phyloP scores from a whole-genome alignment of 2,329 filamentous ascomycete species.

The Thielaviopsis euricoi region DNA sequence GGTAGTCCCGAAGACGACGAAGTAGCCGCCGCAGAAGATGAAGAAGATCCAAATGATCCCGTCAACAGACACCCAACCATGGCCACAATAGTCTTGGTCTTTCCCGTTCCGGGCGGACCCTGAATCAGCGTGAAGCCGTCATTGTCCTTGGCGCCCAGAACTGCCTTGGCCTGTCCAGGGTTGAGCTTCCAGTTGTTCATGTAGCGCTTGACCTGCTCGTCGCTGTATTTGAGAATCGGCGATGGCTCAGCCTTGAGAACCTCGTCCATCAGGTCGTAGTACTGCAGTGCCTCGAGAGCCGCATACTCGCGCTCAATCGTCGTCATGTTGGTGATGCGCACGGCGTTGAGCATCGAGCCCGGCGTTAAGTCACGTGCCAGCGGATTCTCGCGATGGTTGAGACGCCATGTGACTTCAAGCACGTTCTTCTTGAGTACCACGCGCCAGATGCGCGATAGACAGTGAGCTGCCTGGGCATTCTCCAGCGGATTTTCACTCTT shows the following conservation, averaged over 20 bases:
- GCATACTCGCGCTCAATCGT: slow-evolving; percentile 93
- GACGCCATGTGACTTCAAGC: slow-evolving; percentile 72
- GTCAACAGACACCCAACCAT: slow-evolving; percentile 81
- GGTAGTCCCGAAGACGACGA: slow-evolving; percentile 15
- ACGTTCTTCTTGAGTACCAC: slow-evolving; percentile 66
- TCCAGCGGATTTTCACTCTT: slow-evolving; percentile 53
- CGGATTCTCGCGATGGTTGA: slow-evolving; percentile 50
- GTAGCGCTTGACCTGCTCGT: slow-evolving; percentile 52
- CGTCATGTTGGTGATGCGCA: slow-evolving; percentile 83
- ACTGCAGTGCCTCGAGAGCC: slow-evolving; percentile 75
- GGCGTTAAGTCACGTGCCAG: slow-evolving; percentile 49
- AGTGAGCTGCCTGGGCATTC: slow-evolving; percentile 53
- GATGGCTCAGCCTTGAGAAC: slow-evolving; percentile 81
- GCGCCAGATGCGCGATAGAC: slow-evolving; percentile 68
- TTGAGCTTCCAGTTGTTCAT: slow-evolving; percentile 74
- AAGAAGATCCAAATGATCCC: slow-evolving; percentile 25
- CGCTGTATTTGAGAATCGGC: slow-evolving; percentile 65
- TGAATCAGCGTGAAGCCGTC: slow-evolving; percentile 95
- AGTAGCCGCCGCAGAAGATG: too few species aligned
- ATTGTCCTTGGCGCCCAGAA: slow-evolving; percentile 83
- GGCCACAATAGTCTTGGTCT: slow-evolving; percentile 94
- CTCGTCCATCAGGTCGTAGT: slow-evolving; percentile 91
- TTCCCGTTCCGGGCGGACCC: slow-evolving; percentile 88
- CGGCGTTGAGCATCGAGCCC: slow-evolving; percentile 51
- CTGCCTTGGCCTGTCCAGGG: slow-evolving; percentile 73